phyloP scores from a whole-genome alignment of 345 rosid genomes.

The Hibiscus mutabilis region DNA sequence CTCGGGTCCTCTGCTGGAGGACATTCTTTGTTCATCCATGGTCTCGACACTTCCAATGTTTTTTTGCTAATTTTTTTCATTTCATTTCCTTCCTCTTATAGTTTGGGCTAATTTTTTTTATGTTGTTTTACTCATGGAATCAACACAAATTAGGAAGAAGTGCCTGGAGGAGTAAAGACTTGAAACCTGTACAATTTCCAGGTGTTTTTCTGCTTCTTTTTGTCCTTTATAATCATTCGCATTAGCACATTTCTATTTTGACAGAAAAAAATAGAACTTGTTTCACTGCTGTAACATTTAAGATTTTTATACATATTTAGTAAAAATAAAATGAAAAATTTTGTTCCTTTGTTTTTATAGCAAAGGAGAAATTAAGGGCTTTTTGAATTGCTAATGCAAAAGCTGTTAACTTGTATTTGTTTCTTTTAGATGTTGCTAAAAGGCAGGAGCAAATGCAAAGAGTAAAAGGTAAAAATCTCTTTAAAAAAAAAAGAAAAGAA shows the following conservation, averaged over 20 bases:
- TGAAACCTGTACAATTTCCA: slow-evolving; percentile 20
- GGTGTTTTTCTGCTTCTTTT: slow-evolving; percentile 7
- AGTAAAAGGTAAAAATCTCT: not conserved
- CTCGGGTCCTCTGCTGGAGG: slow-evolving; percentile 20
- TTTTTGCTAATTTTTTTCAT: not conserved
- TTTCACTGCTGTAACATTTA: not conserved
- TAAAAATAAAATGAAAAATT: not conserved
- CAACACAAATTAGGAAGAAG: slow-evolving; percentile 21
- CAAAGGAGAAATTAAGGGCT: not conserved
- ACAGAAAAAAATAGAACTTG: not conserved
- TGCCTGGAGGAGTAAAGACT: slow-evolving; percentile 24
- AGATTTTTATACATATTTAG: not conserved
- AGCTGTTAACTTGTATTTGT: not conserved
- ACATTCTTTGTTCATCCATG: slow-evolving; percentile 28
- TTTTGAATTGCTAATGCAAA: not conserved
- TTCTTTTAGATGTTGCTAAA: no score
- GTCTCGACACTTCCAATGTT: slow-evolving; percentile 5
- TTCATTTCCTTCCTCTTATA: not conserved
- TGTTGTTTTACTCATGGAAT: slow-evolving; percentile 13
- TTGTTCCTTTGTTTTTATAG: not conserved
- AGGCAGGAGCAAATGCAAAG: not conserved
- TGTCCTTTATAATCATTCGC: not conserved
- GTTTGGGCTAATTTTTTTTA: not conserved
- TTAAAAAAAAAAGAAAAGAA: no score
- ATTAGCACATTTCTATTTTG: not conserved